Percentiles rank a stretch among this genome's conserved stretches.
These are phyloP conservation scores for Coprinopsis marcescibilis DNA, from an alignment of 768 basidiomycete species.

Conservation along the genomic window DNA sequence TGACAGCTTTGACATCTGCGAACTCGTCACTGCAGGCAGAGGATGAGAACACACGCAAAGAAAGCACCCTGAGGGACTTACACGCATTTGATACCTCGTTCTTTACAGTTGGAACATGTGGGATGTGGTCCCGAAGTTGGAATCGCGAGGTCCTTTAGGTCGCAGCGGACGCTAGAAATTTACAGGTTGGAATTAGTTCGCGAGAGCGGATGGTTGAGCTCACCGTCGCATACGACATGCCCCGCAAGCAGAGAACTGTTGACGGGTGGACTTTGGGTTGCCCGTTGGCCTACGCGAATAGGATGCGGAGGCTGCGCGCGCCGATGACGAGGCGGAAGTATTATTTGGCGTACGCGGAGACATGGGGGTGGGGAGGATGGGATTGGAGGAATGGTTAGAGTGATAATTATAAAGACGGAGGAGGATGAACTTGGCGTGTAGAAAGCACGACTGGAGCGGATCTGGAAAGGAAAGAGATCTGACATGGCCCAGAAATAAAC, in stretches of 20 bases:
- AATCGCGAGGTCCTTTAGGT: conserved; percentile 77
- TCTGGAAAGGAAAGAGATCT: conserved; percentile 33
- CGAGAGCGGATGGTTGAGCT: conserved; percentile 9
- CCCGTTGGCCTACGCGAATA: conserved; percentile 47
- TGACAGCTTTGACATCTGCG: conserved; percentile 86
- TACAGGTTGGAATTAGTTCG: conserved; percentile 5
- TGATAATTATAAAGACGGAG: conserved; percentile 18
- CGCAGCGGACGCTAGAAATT: conserved; percentile 76
- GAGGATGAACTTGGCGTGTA: conserved; percentile 31
- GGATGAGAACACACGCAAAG: conserved; percentile 7
- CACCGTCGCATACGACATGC: conserved; percentile 88
- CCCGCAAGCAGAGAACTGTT: conserved; percentile 91
- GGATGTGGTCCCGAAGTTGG: conserved; percentile 39
- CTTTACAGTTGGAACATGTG: conserved; percentile 84
- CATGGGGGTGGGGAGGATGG: conserved; percentile 37
- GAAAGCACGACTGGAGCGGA: conserved; percentile 37
- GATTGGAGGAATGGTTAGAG: conserved; percentile 18
- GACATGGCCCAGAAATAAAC: conserved; percentile 23
- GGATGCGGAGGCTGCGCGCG: conserved; percentile 29
- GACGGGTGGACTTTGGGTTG: conserved; percentile 71
- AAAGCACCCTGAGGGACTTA: conserved; percentile 36
- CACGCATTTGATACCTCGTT: conserved; percentile 92
- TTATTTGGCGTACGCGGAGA: conserved; percentile 44
- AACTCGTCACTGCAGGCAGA: conserved; percentile 70
- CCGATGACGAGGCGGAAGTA: conserved; percentile 27